These are phyloP conservation scores for Beverwykella pulmonaria DNA, from an alignment of 495 filamentous ascomycete genomes.

Conservation along the genomic window DNA sequence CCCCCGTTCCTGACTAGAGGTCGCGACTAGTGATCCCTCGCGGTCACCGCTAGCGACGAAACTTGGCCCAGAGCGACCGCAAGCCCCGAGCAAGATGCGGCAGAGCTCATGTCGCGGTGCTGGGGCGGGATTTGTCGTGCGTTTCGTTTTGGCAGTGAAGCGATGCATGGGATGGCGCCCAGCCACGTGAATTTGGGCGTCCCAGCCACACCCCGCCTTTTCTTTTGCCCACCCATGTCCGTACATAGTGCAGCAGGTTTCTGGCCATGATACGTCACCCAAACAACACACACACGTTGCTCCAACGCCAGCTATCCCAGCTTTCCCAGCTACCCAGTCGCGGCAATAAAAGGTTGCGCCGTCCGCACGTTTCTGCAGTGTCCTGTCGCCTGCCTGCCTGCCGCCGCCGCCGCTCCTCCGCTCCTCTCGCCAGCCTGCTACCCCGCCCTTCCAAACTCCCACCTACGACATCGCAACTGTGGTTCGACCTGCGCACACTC, in stretches of 20 bases:
- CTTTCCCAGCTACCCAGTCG: neutral
- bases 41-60: neutral
- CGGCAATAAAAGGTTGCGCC: neutral
- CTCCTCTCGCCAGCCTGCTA: neutral
- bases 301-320: neutral
- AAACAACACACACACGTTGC: neutral
- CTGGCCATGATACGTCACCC: slow-evolving; percentile 13
- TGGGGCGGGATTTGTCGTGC: neutral
- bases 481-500: slow-evolving; percentile 1
- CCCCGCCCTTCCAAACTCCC: neutral
- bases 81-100: neutral
- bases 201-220: slow-evolving; percentile 8
- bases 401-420: too few relatives aligned
- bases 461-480: neutral
- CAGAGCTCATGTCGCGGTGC: neutral
- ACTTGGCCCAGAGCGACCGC: neutral
- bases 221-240: neutral
- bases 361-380: neutral
- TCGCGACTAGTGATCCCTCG: neutral
- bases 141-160: slow-evolving; percentile 4
- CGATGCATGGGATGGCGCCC: neutral
- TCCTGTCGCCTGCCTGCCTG: neutral
- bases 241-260: slow-evolving; percentile 1
- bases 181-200: neutral
- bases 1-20: neutral